Evolutionary conservation across 2,329 filamentous ascomycete genomes (phyloP).

Genomic region (Orbilia blumenaviensis): DNA sequence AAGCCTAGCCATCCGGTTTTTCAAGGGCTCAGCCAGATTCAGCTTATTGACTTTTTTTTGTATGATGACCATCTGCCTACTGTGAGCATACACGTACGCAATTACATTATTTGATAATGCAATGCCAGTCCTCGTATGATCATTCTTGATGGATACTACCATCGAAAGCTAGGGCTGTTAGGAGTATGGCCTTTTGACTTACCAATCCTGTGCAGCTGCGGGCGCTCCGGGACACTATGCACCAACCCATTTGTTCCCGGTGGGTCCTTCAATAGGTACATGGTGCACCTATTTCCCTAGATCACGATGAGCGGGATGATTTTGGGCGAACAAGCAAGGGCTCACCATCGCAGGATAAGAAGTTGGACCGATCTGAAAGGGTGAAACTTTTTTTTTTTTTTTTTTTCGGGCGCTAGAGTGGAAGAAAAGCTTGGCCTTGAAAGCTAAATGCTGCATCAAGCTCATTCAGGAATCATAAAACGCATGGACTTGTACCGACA

Average conservation of each 20-base stretch:
- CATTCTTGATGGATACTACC: background rate
- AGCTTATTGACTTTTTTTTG: background rate
- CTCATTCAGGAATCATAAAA: constrained; percentile 42
- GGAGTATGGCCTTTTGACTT: background rate
- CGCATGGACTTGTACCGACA: constrained; percentile 33
- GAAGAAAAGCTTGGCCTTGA: constrained; percentile 37
- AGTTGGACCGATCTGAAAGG: constrained; percentile 22
- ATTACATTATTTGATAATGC: background rate
- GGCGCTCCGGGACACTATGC: background rate
- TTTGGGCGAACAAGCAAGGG: constrained; percentile 39
- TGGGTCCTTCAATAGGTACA: background rate
- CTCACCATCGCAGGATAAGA: constrained; percentile 30
- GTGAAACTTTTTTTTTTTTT: constrained; percentile 12
- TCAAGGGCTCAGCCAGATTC: background rate
- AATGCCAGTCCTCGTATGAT: no score
- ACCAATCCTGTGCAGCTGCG: background rate
- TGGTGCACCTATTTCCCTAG: background rate
- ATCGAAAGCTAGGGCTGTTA: background rate
- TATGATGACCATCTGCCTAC: background rate
- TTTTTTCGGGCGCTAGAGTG: constrained; percentile 30
- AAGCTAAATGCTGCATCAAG: constrained; percentile 26
- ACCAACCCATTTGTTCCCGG: background rate
- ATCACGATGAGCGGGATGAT: constrained; percentile 25
- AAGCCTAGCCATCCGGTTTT: constrained; percentile 25
- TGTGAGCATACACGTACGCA: background rate